Base-by-base conservation (phyloP, 768 basidiomycete species). In the Lanmaoa rubissima region DNA sequence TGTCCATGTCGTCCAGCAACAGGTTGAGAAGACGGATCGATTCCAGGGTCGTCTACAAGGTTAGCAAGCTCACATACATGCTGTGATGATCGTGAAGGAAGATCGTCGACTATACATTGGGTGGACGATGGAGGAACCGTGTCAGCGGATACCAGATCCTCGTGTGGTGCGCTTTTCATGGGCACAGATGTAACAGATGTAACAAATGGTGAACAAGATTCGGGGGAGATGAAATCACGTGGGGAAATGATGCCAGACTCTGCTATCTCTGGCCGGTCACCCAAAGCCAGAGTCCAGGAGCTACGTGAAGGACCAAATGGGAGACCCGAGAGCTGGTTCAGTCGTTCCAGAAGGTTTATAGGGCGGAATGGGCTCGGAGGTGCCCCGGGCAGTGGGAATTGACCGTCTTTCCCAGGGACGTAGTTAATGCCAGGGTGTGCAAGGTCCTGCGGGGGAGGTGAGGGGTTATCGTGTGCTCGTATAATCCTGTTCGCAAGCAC, bases 391-490 rank as follows among this genome's bases (percentile, higher is more conserved):
- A 57, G 39, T 4, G 63, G 57, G 38, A 65, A 67, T 32, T 49
- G 65, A 12, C 61, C 55, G 5, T 61, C 52, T 55, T 57, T 61
- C 54, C 55, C 63, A 24, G 62, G 59, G 3, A 57, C 41, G 44
- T 62, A 67, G 55, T 56, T 45, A 2, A 52, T 32, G 17, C 61
- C 56, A 41, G 64, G 51, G 36, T 62, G 55, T 19, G 61, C 61
- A 43, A 48, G 60, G 45, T 62, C 62, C 41, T 51, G 64, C 31
- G 83, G 83, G 5, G 83, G 83, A 17, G 89, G 88, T 17, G 89
- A 91, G 17, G 90, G 90, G 63, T 92, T 92, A 63, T 83, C 84
- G 55, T 83, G 81, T 50, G 90, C 89, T 48, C 83, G 79, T 44
- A 86, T 78, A 45, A 92, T 82, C 70, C 73, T 83, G 59, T 75